A percentile compares a stretch with the other conserved stretches of the same genome.
Evolutionary conservation across 768 basidiomycete species (phyloP).

Genomic region (Naematelia encephala): DNA sequence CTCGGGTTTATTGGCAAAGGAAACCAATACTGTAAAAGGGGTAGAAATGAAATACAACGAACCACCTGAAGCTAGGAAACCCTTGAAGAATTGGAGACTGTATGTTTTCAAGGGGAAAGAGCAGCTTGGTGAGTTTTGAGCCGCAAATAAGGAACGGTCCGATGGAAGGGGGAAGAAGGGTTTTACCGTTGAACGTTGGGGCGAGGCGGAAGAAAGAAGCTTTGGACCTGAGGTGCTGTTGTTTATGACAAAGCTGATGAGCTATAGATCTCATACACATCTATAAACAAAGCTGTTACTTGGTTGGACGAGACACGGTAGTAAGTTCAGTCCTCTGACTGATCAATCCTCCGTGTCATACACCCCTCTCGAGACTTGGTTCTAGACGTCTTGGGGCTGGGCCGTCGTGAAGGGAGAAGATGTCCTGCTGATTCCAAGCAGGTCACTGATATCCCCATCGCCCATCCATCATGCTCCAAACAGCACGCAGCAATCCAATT

Average conservation of each 20-base stretch:
- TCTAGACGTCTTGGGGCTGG: too few species aligned
- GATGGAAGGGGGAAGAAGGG: too few species aligned
- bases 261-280: slow-evolving; percentile 80
- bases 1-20: slow-evolving; percentile 90
- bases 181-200: not conserved
- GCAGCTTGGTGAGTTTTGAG: slow-evolving; percentile 70
- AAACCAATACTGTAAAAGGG: slow-evolving; percentile 78
- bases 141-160: not conserved
- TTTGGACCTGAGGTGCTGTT: not conserved
- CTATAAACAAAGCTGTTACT: slow-evolving; percentile 87
- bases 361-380: too few species aligned
- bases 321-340: slow-evolving; percentile 55
- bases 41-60: slow-evolving; percentile 93
- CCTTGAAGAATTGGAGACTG: slow-evolving; percentile 80
- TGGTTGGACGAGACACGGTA: slow-evolving; percentile 81
- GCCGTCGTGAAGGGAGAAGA: too few species aligned
- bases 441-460: slow-evolving; percentile 68
- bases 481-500: slow-evolving; percentile 97
- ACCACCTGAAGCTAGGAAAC: slow-evolving; percentile 95
- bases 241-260: not conserved
- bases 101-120: slow-evolving; percentile 97
- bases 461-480: slow-evolving; percentile 97
- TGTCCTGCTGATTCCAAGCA: slow-evolving; percentile 23
- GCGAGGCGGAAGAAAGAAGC: not conserved
- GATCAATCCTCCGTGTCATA: too few species aligned